Evolutionary conservation across 192 early-diverging fungal genomes (phyloP).

Genomic region (Spizellomyces punctatus): DNA sequence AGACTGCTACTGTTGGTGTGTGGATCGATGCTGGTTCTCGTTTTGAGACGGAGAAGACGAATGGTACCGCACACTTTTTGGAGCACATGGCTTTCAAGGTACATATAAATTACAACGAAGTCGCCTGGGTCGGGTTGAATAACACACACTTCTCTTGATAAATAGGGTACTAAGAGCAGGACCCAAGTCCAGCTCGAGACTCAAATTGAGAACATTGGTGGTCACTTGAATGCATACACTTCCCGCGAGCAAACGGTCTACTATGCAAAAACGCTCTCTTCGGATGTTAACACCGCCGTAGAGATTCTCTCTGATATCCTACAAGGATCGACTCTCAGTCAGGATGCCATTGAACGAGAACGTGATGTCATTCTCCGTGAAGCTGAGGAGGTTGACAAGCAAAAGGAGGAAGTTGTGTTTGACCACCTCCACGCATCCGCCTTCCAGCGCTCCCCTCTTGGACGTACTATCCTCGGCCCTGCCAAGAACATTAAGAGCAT

Average conservation of each 20-base stretch:
- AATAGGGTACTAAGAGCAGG: slow-evolving; percentile 81
- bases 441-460: slow-evolving; percentile 86
- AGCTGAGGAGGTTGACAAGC: slow-evolving; percentile 84
- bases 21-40: slow-evolving; percentile 65
- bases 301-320: slow-evolving; percentile 95
- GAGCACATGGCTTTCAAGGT: slow-evolving; percentile 99
- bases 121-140: not conserved
- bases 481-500: slow-evolving; percentile 92
- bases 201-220: slow-evolving; percentile 97
- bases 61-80: slow-evolving; percentile 96
- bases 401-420: slow-evolving; percentile 98
- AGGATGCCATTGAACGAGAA: slow-evolving; percentile 90
- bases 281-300: slow-evolving; percentile 85
- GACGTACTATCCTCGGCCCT: slow-evolving; percentile 92
- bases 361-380: slow-evolving; percentile 97
- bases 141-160: not conserved
- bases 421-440: slow-evolving; percentile 96
- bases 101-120: not conserved
- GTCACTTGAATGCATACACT: slow-evolving; percentile 97
- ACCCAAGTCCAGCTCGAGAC: slow-evolving; percentile 90
- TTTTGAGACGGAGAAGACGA: slow-evolving; percentile 72
- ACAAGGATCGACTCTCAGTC: slow-evolving; percentile 83
- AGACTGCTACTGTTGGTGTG: slow-evolving; percentile 64
- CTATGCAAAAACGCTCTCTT: slow-evolving; percentile 91
- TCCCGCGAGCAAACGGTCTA: slow-evolving; percentile 99